Conservation (phyloP, 1,284 basidiomycete species). For the Cutaneotrichosporon cutaneum region DNA sequence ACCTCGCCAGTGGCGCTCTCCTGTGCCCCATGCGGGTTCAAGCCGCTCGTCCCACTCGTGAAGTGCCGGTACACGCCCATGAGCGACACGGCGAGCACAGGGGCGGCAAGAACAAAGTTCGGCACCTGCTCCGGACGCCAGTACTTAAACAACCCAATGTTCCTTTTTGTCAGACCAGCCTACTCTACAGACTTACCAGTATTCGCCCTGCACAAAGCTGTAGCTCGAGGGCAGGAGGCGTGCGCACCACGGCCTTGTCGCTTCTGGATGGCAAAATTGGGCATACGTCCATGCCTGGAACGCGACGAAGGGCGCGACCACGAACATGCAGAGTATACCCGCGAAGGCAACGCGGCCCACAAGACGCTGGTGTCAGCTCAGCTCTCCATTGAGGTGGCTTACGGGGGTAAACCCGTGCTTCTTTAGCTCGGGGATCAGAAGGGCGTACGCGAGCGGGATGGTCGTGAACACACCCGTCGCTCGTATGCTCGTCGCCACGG, state of each 20-base stretch:
- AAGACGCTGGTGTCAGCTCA: not conserved
- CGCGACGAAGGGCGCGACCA: conserved; percentile 65
- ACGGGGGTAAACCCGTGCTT: not conserved
- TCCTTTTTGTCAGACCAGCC: too few relatives aligned
- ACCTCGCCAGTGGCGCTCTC: not conserved
- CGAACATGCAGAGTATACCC: conserved; percentile 51
- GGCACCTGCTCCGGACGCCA: conserved; percentile 81
- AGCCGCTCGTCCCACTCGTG: not conserved
- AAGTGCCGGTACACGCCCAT: conserved; percentile 13
- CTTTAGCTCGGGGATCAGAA: not conserved
- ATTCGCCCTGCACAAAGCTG: conserved; percentile 74
- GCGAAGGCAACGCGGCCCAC: not conserved
- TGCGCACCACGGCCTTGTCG: conserved; percentile 65
- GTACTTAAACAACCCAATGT: conserved; percentile 78
- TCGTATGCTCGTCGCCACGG: conserved; percentile 67
- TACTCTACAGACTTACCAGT: conserved; percentile 73
- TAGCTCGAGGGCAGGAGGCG: conserved; percentile 68
- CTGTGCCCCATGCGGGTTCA: too few relatives aligned
- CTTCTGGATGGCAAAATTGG: conserved; percentile 60
- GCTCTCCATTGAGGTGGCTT: not conserved
- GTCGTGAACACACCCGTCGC: conserved; percentile 73
- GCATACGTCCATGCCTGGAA: conserved; percentile 69
- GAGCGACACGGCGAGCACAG: conserved; percentile 63
- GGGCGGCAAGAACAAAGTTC: conserved; percentile 78
- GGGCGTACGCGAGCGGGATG: not conserved